phyloP scores from a whole-genome alignment of 805 yeast genomes.

The Novakomyces olei region DNA sequence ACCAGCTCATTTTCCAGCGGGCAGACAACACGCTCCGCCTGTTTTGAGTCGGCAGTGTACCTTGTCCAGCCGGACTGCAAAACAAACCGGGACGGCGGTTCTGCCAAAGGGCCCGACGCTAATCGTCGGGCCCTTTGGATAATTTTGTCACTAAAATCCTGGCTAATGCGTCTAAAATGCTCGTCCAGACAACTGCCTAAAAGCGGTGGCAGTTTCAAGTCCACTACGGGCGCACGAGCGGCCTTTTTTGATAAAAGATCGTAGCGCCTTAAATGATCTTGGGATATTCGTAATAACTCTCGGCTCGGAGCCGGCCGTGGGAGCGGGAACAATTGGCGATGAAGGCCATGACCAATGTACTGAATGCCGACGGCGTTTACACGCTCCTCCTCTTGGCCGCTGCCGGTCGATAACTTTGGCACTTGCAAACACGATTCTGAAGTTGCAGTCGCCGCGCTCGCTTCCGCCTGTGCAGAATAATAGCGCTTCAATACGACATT shows the following conservation, averaged over 20 bases:
- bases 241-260: slow-evolving; percentile 60
- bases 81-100: slow-evolving; percentile 30
- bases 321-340: slow-evolving; percentile 38
- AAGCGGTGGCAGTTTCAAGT: slow-evolving; percentile 41
- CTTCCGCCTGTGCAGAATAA: too few species aligned
- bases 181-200: slow-evolving; percentile 58
- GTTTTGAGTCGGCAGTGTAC: slow-evolving; percentile 33
- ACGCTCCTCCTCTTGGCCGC: too few species aligned
- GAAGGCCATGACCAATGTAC: slow-evolving; percentile 38
- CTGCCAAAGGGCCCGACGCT: slow-evolving; percentile 16
- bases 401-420: too few species aligned
- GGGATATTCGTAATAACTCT: slow-evolving; percentile 30
- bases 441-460: too few species aligned
- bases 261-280: slow-evolving; percentile 34
- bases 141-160: slow-evolving; percentile 37
- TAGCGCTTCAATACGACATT: too few species aligned
- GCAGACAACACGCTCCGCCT: slow-evolving; percentile 35
- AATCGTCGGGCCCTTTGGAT: slow-evolving; percentile 28
- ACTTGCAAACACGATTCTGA: too few species aligned
- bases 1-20: slow-evolving; percentile 57
- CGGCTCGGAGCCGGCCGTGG: slow-evolving; percentile 12
- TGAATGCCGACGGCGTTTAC: slow-evolving; percentile 66
- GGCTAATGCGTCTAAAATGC: slow-evolving; percentile 55
- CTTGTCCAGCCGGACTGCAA: slow-evolving; percentile 60
- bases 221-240: slow-evolving; percentile 34